Evolutionary conservation across 129 eudicot species (phyloP).

Genomic region (Escallonia rubra): DNA sequence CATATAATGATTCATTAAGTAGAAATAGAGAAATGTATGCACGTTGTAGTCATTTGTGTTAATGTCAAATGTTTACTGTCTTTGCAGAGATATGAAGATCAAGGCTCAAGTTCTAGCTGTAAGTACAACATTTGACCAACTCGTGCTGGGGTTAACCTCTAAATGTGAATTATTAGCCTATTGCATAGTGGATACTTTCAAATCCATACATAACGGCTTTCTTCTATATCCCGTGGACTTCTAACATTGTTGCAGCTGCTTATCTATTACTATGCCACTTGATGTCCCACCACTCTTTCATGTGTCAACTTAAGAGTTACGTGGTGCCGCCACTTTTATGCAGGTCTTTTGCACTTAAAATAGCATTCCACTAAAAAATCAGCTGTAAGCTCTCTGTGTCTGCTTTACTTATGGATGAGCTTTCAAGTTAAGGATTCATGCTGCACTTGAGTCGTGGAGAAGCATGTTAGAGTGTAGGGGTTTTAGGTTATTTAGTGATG

Average conservation of each 20-base stretch:
- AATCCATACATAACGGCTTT: neutral
- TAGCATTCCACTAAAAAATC: too few species aligned
- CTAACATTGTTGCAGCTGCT: neutral
- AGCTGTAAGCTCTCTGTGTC: too few species aligned
- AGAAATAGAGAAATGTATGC: neutral
- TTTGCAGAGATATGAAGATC: constrained; percentile 36
- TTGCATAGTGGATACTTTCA: neutral
- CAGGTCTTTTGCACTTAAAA: too few species aligned
- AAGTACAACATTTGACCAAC: constrained; percentile 14
- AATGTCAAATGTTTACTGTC: neutral
- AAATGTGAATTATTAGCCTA: neutral
- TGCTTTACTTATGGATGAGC: too few species aligned
- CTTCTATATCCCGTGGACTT: neutral
- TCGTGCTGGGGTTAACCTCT: neutral
- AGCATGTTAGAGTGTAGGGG: too few species aligned
- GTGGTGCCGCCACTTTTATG: too few species aligned
- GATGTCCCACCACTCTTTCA: too few species aligned
- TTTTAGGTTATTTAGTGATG: too few species aligned
- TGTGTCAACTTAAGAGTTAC: too few species aligned
- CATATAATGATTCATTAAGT: neutral
- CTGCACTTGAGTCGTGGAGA: too few species aligned
- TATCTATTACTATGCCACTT: neutral
- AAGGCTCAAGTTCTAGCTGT: constrained; percentile 29
- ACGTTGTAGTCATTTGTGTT: neutral
- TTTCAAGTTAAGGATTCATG: too few species aligned